These are phyloP conservation scores for Borovskyia barvae DNA, from an alignment of 208 protist genomes.

Conservation along the genomic window DNA sequence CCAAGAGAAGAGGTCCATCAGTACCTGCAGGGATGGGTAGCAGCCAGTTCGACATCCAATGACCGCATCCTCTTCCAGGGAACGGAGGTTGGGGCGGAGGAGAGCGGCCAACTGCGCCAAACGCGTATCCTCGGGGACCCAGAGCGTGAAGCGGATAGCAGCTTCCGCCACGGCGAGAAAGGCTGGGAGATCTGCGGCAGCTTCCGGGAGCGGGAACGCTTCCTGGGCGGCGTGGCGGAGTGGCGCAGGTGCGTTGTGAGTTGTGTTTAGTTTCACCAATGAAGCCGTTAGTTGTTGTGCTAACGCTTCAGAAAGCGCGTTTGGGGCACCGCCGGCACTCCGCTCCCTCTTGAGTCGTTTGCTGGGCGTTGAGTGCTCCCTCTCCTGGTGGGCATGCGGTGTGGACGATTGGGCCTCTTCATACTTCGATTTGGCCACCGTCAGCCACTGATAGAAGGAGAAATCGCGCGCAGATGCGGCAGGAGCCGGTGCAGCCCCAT, in stretches of 20 bases:
- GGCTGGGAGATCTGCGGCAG: conserved; percentile 13
- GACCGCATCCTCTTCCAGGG: conserved; percentile 32
- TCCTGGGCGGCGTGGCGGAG: conserved; percentile 25
- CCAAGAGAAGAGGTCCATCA: conserved; percentile 63
- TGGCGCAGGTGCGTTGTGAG: not conserved
- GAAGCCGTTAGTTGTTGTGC: conserved; percentile 13
- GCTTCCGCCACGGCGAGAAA: conserved; percentile 50
- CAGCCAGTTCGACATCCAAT: conserved; percentile 20
- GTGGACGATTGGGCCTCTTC: not conserved
- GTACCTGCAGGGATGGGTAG: conserved; percentile 45
- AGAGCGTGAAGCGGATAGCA: conserved; percentile 41
- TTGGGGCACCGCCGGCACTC: not conserved
- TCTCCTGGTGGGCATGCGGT: not conserved
- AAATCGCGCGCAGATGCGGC: conserved; percentile 17
- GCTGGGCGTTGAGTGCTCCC: not conserved
- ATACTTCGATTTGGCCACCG: conserved; percentile 25
- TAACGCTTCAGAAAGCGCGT: conserved; percentile 5
- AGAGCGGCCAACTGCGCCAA: conserved; percentile 23
- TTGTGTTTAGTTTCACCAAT: not conserved
- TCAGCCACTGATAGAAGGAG: conserved; percentile 37
- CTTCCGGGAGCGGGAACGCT: conserved; percentile 27
- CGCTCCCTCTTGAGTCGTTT: conserved; percentile 3
- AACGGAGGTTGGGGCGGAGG: conserved; percentile 33
- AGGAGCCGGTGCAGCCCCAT: conserved; percentile 26
- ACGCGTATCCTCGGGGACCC: conserved; percentile 13